Percentiles rank a stretch among this genome's conserved stretches.
Evolutionary conservation across 202 grass and related monocot species (phyloP).

Genomic region (Panicum virgatum): DNA sequence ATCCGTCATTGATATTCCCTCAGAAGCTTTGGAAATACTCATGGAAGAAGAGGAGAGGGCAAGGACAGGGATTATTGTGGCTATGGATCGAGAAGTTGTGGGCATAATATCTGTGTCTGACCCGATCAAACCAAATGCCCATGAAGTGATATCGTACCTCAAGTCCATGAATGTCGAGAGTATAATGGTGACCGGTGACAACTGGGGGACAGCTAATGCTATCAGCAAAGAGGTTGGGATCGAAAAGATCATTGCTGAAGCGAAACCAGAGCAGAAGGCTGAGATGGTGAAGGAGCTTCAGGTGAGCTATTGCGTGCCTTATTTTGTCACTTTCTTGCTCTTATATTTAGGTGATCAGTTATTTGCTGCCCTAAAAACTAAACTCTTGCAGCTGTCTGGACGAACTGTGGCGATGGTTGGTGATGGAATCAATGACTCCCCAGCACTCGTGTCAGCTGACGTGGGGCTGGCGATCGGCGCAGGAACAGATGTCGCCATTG

Average conservation of each 20-base stretch:
- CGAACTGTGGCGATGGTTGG: constrained; percentile 87
- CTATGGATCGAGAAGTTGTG: constrained; percentile 58
- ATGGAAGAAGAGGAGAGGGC: constrained; percentile 72
- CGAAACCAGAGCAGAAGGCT: constrained; percentile 88
- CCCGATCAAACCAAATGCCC: constrained; percentile 75
- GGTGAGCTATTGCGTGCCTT: constrained; percentile 46
- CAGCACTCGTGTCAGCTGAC: constrained; percentile 80
- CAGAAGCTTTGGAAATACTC: constrained; percentile 74
- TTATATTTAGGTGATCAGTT: background rate
- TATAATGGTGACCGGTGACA: constrained; percentile 97
- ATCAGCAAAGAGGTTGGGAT: constrained; percentile 85
- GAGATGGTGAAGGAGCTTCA: constrained; percentile 94
- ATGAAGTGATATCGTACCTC: constrained; percentile 77
- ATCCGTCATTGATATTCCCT: constrained; percentile 50
- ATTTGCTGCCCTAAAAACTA: background rate
- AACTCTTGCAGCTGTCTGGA: constrained; percentile 58
- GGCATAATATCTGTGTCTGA: constrained; percentile 90
- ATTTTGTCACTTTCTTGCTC: background rate
- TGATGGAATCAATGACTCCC: constrained; percentile 92
- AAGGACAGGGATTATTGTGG: constrained; percentile 75
- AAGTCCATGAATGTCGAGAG: constrained; percentile 86
- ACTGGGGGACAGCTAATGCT: constrained; percentile 93
- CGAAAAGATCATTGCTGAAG: constrained; percentile 71
- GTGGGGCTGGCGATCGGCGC: constrained; percentile 86
- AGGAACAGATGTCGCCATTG: constrained; percentile 88